Conservation (phyloP, 228 moss, liverwort and hornwort genomes). For the Sphagnum magellanicum region DNA sequence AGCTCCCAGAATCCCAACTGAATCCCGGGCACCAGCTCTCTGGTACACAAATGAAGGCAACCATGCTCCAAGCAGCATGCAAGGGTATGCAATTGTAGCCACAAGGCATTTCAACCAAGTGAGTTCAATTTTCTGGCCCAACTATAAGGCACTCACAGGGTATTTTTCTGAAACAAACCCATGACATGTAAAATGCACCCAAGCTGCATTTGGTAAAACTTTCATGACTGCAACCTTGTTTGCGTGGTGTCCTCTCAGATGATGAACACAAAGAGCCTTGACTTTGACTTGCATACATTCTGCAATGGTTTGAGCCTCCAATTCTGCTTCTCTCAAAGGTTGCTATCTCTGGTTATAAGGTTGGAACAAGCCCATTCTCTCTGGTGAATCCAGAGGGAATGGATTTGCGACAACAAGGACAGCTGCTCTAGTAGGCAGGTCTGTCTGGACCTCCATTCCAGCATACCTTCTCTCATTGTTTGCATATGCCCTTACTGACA, state of each 20-base stretch:
- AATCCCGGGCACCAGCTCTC: background rate
- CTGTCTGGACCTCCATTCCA: background rate
- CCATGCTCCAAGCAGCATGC: slow-evolving; percentile 1
- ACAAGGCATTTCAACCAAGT: slow-evolving; percentile 2
- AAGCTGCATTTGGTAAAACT: background rate
- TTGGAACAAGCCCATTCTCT: slow-evolving; percentile 1
- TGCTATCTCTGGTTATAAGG: background rate
- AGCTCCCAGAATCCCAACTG: slow-evolving; percentile 2
- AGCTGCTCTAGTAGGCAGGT: background rate
- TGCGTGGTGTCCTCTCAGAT: background rate
- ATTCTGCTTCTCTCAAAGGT: background rate
- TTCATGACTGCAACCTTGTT: background rate
- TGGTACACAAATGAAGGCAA: slow-evolving; percentile 3
- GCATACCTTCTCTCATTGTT: slow-evolving; percentile 1
- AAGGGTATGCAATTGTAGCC: background rate
- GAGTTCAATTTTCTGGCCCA: background rate
- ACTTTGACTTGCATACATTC: background rate
- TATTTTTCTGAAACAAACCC: slow-evolving; percentile 4
- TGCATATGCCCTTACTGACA: slow-evolving; percentile 5
- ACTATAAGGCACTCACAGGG: background rate
- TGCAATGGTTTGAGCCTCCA: slow-evolving; percentile 2
- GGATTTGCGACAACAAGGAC: slow-evolving; percentile 2
- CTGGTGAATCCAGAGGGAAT: background rate
- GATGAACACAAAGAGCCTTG: slow-evolving; percentile 4
- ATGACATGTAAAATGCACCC: slow-evolving; percentile 3